Percentiles rank a stretch among this genome's conserved stretches.
These are phyloP conservation scores for Podospora pseudoanserina DNA, from an alignment of 495 filamentous ascomycete species.

Conservation along the genomic window DNA sequence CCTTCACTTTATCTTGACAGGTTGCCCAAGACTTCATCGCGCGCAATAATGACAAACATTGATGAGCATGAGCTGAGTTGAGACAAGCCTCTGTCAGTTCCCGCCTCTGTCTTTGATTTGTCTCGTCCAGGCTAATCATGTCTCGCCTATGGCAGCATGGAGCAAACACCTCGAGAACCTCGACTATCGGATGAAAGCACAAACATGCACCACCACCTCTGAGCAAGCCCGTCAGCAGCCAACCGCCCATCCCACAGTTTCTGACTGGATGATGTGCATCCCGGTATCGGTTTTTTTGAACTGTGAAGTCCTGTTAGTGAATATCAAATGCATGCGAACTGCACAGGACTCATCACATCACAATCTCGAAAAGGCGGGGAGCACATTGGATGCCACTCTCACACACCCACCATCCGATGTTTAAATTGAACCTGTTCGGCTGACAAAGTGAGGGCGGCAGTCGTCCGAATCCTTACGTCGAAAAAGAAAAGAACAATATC, in stretches of 20 bases:
- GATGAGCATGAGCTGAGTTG: neutral
- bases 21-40: neutral
- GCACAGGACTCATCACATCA: neutral
- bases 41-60: neutral
- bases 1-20: neutral
- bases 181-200: neutral
- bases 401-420: neutral
- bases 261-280: neutral
- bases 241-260: neutral
- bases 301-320: neutral
- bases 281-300: neutral
- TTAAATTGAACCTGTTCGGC: neutral
- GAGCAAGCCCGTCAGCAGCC: neutral
- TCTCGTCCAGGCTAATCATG: neutral
- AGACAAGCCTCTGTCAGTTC: neutral
- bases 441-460: neutral
- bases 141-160: neutral
- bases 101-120: neutral
- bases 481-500: neutral
- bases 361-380: neutral
- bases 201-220: neutral
- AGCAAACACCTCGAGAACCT: neutral
- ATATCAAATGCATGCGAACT: neutral
- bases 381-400: neutral
- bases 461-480: neutral